phyloP scores from a whole-genome alignment of 2,329 filamentous ascomycete species.

The Lasiodiplodia theobromae region DNA sequence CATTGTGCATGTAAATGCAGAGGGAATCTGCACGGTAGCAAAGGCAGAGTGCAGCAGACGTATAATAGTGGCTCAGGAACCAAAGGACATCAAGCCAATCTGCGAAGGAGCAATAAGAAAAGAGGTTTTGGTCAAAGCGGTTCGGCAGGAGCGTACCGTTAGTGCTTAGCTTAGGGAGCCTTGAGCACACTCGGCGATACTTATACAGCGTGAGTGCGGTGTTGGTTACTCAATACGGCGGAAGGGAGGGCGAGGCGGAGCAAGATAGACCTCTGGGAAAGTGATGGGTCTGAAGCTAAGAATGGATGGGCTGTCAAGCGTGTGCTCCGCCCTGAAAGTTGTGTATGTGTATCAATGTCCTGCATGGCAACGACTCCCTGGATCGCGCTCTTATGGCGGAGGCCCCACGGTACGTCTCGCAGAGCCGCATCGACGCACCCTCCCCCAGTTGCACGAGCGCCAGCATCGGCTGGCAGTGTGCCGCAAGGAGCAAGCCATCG shows the following conservation, averaged over 20 bases:
- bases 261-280: conserved; percentile 20
- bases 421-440: conserved; percentile 27
- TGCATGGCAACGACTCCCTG: conserved; percentile 20
- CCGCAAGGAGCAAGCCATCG: conserved; percentile 23
- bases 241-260: conserved; percentile 25
- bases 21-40: background rate
- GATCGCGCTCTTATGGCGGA: conserved; percentile 27
- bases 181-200: conserved; percentile 11
- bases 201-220: conserved; percentile 8
- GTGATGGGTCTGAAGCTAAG: conserved; percentile 23
- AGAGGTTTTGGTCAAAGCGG: conserved; percentile 4
- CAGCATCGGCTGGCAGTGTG: conserved; percentile 21
- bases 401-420: conserved; percentile 16
- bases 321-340: conserved; percentile 29
- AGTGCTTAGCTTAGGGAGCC: conserved; percentile 2
- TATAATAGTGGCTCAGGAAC: background rate
- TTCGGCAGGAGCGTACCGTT: conserved; percentile 12
- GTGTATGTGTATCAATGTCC: conserved; percentile 27
- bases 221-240: conserved; percentile 15
- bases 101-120: conserved; percentile 21
- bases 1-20: conserved; percentile 2
- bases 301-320: conserved; percentile 11
- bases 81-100: conserved; percentile 12
- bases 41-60: background rate
- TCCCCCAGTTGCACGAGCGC: conserved; percentile 23